Conservation (phyloP, 768 basidiomycete genomes). For the Leucogyrophana mollusca region DNA sequence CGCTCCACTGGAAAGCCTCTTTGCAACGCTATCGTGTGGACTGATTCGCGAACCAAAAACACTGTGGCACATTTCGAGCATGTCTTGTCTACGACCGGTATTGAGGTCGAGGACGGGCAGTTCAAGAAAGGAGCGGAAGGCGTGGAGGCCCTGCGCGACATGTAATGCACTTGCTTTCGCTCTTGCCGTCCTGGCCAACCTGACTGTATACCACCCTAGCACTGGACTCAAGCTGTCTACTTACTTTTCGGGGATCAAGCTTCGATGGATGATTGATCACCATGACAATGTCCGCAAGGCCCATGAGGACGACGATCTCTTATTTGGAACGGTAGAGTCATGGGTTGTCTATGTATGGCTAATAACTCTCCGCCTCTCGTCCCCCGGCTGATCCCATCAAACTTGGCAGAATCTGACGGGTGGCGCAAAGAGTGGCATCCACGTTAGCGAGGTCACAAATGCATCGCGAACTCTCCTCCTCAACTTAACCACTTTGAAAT, state of each 20-base stretch:
- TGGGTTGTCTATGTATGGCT: conserved; percentile 85
- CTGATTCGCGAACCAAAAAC: conserved; percentile 88
- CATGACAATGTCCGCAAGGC: conserved; percentile 72
- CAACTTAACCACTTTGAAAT: conserved; percentile 76
- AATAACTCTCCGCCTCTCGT: conserved; percentile 6
- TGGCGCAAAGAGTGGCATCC: conserved; percentile 63
- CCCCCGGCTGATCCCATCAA: neutral
- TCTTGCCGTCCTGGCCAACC: no score
- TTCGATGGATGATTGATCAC: conserved; percentile 96
- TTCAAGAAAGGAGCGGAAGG: conserved; percentile 74
- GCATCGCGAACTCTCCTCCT: conserved; percentile 94
- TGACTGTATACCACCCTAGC: conserved; percentile 35
- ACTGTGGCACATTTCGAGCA: conserved; percentile 79
- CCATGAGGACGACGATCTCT: conserved; percentile 74
- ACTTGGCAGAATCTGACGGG: conserved; percentile 74
- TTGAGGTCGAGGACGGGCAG: conserved; percentile 65
- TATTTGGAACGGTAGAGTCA: conserved; percentile 95
- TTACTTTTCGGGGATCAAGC: conserved; percentile 96
- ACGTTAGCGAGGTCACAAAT: conserved; percentile 92
- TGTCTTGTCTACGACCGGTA: conserved; percentile 68
- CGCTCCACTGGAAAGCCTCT: conserved; percentile 85
- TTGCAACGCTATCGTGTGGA: conserved; percentile 93
- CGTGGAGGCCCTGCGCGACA: conserved; percentile 57
- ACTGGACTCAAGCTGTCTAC: conserved; percentile 95
- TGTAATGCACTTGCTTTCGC: conserved; percentile 46